Conservation (phyloP, 108 stramenopile genomes). For the Cyclotella sp. region DNA sequence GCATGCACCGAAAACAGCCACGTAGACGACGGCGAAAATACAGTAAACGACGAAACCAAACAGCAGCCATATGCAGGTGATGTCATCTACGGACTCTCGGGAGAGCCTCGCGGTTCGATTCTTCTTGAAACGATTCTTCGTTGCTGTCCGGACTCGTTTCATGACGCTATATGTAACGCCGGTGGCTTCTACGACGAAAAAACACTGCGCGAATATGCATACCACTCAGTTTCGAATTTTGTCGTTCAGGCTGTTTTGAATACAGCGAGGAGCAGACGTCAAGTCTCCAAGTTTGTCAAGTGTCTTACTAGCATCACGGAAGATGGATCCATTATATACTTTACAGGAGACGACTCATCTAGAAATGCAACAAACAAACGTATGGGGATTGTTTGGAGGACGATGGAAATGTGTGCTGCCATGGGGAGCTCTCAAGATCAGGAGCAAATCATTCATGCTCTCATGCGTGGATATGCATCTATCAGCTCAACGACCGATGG, state of each 20-base stretch:
- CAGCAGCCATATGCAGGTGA: constrained; percentile 69
- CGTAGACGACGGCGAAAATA: constrained; percentile 40
- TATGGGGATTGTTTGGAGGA: constrained; percentile 80
- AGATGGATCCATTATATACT: constrained; percentile 66
- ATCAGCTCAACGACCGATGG: background rate
- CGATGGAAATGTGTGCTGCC: constrained; percentile 74
- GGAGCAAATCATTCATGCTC: constrained; percentile 63
- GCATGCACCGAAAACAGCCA: constrained; percentile 24
- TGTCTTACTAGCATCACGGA: constrained; percentile 61
- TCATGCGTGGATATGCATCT: constrained; percentile 69
- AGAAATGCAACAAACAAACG: constrained; percentile 20
- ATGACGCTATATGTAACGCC: constrained; percentile 54
- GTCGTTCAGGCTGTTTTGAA: constrained; percentile 74
- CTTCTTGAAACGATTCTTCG: constrained; percentile 77
- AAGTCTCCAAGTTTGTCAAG: constrained; percentile 66
- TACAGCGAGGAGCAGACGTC: constrained; percentile 64
- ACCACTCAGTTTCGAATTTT: constrained; percentile 84
- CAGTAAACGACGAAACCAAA: constrained; percentile 26
- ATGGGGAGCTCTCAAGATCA: constrained; percentile 68
- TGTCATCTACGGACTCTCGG: constrained; percentile 83
- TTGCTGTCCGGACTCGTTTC: constrained; percentile 64
- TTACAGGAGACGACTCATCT: constrained; percentile 40
- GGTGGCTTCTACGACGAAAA: constrained; percentile 64
- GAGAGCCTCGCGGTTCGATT: constrained; percentile 83
- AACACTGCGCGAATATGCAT: constrained; percentile 74